Evolutionary conservation across 108 stramenopile genomes (phyloP).

Genomic region (Phaeodactylum tricornutum): DNA sequence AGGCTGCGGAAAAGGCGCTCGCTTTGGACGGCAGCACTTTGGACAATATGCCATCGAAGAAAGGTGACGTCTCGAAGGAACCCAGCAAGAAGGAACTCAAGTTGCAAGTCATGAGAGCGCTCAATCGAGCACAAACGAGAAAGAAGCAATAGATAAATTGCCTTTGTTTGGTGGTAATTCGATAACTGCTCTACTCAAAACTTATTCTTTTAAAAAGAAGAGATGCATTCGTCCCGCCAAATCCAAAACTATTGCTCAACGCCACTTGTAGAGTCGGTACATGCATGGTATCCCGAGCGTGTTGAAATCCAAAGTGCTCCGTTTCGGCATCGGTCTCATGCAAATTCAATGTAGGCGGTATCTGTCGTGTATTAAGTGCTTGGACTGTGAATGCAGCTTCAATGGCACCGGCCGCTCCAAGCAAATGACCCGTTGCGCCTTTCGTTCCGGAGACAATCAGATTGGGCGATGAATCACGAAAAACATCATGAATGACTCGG

Average conservation of each 20-base stretch:
- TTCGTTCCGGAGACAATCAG: conserved; percentile 86
- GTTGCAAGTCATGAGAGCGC: neutral
- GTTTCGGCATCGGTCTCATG: conserved; percentile 15
- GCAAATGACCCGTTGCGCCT: conserved; percentile 91
- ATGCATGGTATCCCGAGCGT: conserved; percentile 11
- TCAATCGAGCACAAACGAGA: neutral
- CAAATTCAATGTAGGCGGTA: conserved; percentile 86
- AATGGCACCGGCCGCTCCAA: conserved; percentile 95
- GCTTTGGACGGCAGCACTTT: conserved; percentile 45
- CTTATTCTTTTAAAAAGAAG: conserved; percentile 49
- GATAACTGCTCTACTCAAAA: neutral
- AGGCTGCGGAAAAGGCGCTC: conserved; percentile 49
- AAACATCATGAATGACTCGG: conserved; percentile 52
- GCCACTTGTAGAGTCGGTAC: conserved; percentile 25
- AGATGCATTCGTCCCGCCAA: conserved; percentile 97
- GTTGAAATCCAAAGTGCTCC: conserved; percentile 20
- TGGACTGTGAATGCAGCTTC: conserved; percentile 86
- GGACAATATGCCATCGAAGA: conserved; percentile 6
- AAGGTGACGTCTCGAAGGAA: neutral
- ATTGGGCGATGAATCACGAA: conserved; percentile 9
- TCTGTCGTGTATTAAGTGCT: conserved; percentile 39
- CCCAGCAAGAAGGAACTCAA: neutral
- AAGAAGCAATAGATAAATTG: neutral
- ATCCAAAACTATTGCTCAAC: conserved; percentile 94
- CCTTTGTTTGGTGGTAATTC: neutral